Evolutionary conservation across 1,284 basidiomycete species (phyloP), one percentile per base, ranked within the genome.

Genomic region (Leccinum solheimii): DNA sequence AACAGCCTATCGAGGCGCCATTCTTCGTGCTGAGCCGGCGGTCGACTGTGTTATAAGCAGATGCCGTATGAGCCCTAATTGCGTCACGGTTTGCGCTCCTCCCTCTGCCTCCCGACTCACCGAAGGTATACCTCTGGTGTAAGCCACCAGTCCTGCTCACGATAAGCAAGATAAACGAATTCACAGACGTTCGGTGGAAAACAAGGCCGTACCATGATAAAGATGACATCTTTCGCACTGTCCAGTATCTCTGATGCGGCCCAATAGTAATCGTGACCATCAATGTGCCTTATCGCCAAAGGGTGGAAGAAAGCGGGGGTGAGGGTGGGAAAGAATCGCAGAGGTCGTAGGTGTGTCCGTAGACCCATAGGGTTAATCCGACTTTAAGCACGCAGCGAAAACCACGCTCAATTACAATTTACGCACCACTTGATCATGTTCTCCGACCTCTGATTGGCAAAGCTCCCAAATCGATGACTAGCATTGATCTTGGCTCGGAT

Each of bases 211-310:
- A 88, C 88, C 65, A 88, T 63, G 62, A 91, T 91, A 76, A 94
- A 95, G 68, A 95, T 95, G 48, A 78, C 85, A 71, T 91, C 87
- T 64, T 80, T 80, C 2, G 90, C 88, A 52, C 78, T 84, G 56
- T 97, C 94, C 26, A 97, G 81, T 74, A 96, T 81, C 77, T 95
- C 94, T 2, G 92, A 94, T 34, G 97, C 74, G 0, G 95, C 95
- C 84, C 91, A 97, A 83, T 97, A 92, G 75, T 96, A 97, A 78
- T 97, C 93, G 62, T 94, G 90, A 0, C 94, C 94, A 70, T 95
- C 94, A 56, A 95, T 83, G 71, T 94, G 92, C 88, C 90, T 90
- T 48, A 19, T 6, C 50, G 55, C 16, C 45, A 21, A 21, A 45
- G 19, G 6, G 10, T 13, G 6, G 43, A 21, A 21, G 43, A 45